Base-by-base conservation (phyloP, 1,284 basidiomycete genomes). In the Puccinia triticina region DNA sequence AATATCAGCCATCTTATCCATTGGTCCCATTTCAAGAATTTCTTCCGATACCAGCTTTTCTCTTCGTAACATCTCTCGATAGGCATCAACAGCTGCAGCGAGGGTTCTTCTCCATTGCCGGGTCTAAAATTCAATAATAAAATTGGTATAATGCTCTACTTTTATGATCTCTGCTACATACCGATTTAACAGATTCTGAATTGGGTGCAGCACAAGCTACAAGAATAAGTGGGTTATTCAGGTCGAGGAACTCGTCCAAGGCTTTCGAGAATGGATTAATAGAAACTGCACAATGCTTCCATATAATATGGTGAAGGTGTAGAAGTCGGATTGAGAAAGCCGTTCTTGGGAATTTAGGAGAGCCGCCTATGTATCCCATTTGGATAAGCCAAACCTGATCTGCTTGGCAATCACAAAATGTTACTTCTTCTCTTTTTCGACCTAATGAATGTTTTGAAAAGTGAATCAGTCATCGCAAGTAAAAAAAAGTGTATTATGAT, bases 321-420 rank as follows among this genome's bases (percentile, higher is more conserved):
- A n/a, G n/a, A n/a, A n/a, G n/a, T n/a, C n/a, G n/a, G n/a, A n/a
- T n/a, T n/a, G n/a, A n/a, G n/a, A n/a, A n/a, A n/a, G n/a, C n/a
- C n/a, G n/a, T n/a, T n/a, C n/a, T n/a, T n/a, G n/a, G 67, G 18
- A 37, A 48, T 18, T 43, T 48, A 7, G 67, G 67, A 11, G 67
- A 71, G 1, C 16, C 14, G 14, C 67, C 67, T 16, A 71, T 71
- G 37, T 71, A 71, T 14, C 67, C 67, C 26, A 71, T 32, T 43
- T 71, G 67, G 26, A 71, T 71, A 1, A 71, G 67, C 37, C 67
- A 14, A 34, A 71, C 67, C 40, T 71, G 67, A 34, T 71, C 26
- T 37, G 14, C n/a, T 71, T 71, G 67, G 67, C 67, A 71, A 7
- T 37, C 7, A 40, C 67, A 71, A 48, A 71, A 71, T 29, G 8